Evolutionary conservation across 306 rosid genomes (phyloP).

Genomic region (Citrullus colocynthis): DNA sequence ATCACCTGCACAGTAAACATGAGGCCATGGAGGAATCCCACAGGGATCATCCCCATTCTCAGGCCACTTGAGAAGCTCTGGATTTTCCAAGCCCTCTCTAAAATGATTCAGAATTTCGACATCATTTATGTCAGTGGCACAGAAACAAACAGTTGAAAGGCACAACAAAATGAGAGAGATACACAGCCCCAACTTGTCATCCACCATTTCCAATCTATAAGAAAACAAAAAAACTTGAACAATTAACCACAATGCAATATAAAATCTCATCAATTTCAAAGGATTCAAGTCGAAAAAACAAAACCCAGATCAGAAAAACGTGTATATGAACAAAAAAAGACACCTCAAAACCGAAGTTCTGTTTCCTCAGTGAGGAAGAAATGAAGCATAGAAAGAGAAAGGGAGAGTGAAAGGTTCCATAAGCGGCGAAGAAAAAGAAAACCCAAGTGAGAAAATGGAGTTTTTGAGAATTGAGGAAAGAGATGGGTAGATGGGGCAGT

Average conservation of each 20-base stretch:
- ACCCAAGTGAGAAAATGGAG: background rate
- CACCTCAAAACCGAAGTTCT: background rate
- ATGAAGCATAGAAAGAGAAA: background rate
- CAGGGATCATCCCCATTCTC: constrained; percentile 55
- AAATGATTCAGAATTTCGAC: constrained; percentile 54
- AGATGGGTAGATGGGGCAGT: background rate
- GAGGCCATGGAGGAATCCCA: constrained; percentile 66
- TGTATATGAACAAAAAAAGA: too few relatives aligned
- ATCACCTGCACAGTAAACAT: constrained; percentile 43
- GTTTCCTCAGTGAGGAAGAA: background rate
- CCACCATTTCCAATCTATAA: constrained; percentile 23
- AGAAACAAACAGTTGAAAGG: constrained; percentile 17
- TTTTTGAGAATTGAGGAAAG: background rate
- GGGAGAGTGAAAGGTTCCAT: background rate
- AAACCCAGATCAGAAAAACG: background rate
- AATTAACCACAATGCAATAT: constrained; percentile 16
- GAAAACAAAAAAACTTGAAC: constrained; percentile 1
- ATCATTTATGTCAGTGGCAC: constrained; percentile 52
- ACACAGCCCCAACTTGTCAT: constrained; percentile 9
- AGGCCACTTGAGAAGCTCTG: constrained; percentile 70
- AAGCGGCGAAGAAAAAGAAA: background rate
- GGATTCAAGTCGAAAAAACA: background rate
- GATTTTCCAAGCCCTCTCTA: constrained; percentile 51
- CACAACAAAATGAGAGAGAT: constrained; percentile 18
- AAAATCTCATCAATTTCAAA: constrained; percentile 4